Conservation (phyloP, 345 rosid species). For the Ceriops decandra region DNA sequence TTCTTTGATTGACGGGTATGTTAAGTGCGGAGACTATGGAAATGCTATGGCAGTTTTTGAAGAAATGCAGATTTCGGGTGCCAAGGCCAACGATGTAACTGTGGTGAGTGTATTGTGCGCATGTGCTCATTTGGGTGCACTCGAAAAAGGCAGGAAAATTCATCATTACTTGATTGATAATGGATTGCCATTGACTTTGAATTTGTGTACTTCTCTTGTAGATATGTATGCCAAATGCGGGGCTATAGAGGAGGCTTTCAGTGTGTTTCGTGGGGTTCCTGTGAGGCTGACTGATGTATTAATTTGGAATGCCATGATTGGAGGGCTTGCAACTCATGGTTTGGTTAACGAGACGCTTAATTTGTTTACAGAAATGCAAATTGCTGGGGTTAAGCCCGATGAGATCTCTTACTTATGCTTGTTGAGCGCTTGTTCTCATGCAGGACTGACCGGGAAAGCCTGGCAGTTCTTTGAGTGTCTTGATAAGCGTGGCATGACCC, state of each 20-base stretch:
- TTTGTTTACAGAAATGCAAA: constrained; percentile 55
- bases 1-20: constrained; percentile 77
- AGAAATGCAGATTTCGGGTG: constrained; percentile 43
- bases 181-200: constrained; percentile 46
- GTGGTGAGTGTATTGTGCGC: constrained; percentile 86
- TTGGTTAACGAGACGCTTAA: constrained; percentile 54
- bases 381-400: constrained; percentile 50
- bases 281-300: constrained; percentile 47
- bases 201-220: constrained; percentile 62
- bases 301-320: constrained; percentile 83
- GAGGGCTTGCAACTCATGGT: constrained; percentile 84
- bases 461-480: constrained; percentile 55
- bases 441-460: constrained; percentile 69
- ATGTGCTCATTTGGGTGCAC: constrained; percentile 78
- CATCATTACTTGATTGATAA: constrained; percentile 53
- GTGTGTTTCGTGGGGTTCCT: constrained; percentile 41
- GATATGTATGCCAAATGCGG: constrained; percentile 96
- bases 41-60: constrained; percentile 66
- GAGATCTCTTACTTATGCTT: constrained; percentile 76
- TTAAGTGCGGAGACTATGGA: constrained; percentile 47
- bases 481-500: constrained; percentile 34
- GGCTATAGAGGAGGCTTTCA: constrained; percentile 61
- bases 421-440: constrained; percentile 77
- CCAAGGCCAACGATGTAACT: constrained; percentile 74
- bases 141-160: constrained; percentile 55